Evolutionary conservation across 345 rosid species (phyloP).

Genomic region (Euphorbia peplus): DNA sequence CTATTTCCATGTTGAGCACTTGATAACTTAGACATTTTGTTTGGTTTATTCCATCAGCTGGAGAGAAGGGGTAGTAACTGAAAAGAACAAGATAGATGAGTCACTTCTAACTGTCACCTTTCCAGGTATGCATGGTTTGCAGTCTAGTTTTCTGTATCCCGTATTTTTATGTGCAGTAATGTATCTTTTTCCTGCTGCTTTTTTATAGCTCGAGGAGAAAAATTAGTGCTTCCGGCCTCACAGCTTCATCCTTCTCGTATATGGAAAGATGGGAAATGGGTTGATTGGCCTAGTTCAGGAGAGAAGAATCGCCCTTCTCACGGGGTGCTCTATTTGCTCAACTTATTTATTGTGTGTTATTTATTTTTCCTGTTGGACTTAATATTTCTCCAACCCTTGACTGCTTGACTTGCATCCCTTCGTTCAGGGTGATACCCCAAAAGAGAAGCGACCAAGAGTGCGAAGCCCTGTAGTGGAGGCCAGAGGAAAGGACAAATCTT

Average conservation of each 20-base stretch:
- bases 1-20: not conserved
- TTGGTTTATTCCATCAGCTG: slow-evolving; percentile 53
- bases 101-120: slow-evolving; percentile 60
- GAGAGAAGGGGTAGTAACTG: slow-evolving; percentile 90
- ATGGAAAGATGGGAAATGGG: slow-evolving; percentile 90
- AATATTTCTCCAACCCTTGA: not conserved
- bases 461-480: slow-evolving; percentile 40
- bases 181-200: slow-evolving; percentile 15
- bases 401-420: slow-evolving; percentile 18
- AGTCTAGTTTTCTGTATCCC: not conserved
- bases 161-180: slow-evolving; percentile 1
- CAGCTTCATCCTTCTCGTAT: slow-evolving; percentile 79
- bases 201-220: slow-evolving; percentile 68
- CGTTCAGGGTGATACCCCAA: slow-evolving; percentile 82
- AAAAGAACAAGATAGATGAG: slow-evolving; percentile 79
- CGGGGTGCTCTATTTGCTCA: slow-evolving; percentile 47
- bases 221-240: slow-evolving; percentile 59
- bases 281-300: slow-evolving; percentile 59
- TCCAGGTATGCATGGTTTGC: slow-evolving; percentile 50
- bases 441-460: slow-evolving; percentile 68
- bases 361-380: slow-evolving; percentile 9
- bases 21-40: not conserved
- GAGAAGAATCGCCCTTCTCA: slow-evolving; percentile 35
- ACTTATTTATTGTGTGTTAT: not conserved
- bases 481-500: slow-evolving; percentile 48